Percentiles rank a stretch among this genome's conserved stretches.
These are phyloP conservation scores for Xylaria arbuscula DNA, from an alignment of 2,329 filamentous ascomycete species.

Conservation along the genomic window DNA sequence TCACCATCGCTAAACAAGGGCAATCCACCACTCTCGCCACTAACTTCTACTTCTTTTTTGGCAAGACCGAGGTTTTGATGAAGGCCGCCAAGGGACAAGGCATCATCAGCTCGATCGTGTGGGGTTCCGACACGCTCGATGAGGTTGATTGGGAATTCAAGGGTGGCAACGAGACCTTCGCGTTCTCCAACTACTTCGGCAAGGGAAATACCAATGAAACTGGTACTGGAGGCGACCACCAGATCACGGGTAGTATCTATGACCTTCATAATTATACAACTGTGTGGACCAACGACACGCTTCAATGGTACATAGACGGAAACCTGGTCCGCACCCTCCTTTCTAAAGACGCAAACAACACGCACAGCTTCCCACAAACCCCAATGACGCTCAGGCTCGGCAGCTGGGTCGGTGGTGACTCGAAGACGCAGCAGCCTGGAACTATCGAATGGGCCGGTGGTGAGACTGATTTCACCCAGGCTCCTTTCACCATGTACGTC, in stretches of 20 bases:
- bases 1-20: conserved; percentile 75
- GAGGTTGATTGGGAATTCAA: conserved; percentile 91
- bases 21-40: conserved; percentile 83
- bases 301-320: conserved; percentile 79
- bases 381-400: conserved; percentile 77
- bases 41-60: conserved; percentile 88
- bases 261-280: conserved; percentile 82
- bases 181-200: conserved; percentile 82
- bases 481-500: conserved; percentile 80
- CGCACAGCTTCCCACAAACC: conserved; percentile 76
- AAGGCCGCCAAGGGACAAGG: conserved; percentile 80
- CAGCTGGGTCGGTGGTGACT: conserved; percentile 73
- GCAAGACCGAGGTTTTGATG: conserved; percentile 80
- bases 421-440: conserved; percentile 59
- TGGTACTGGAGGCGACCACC: conserved; percentile 68
- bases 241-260: conserved; percentile 64
- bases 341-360: conserved; percentile 69
- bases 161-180: conserved; percentile 71
- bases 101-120: conserved; percentile 84
- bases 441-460: conserved; percentile 79
- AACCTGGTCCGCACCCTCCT: conserved; percentile 71
- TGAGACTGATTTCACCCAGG: conserved; percentile 71
- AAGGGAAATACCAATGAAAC: conserved; percentile 74
- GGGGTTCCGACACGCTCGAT: conserved; percentile 85
- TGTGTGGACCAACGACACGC: conserved; percentile 73